Evolutionary conservation across 1,284 basidiomycete species (phyloP).

Genomic region (Trametes polyzona): DNA sequence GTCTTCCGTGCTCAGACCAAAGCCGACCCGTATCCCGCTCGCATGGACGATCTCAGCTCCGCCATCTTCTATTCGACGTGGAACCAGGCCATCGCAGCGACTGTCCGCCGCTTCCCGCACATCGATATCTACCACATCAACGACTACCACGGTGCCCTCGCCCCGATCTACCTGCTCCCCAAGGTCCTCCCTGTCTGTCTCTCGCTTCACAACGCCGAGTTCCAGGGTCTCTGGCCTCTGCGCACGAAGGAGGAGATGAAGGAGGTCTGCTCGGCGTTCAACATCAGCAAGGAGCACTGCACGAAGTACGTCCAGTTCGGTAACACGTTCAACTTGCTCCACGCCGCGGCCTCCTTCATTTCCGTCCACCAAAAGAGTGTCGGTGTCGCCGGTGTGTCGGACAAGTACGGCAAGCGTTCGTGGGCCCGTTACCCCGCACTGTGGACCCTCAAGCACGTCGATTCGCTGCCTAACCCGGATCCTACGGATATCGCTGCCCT

Average conservation of each 20-base stretch:
- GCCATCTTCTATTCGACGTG: constrained; percentile 97
- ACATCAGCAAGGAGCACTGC: constrained; percentile 93
- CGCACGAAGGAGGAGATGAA: constrained; percentile 97
- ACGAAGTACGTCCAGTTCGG: constrained; percentile 96
- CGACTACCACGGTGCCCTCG: constrained; percentile 92
- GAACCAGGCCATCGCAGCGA: constrained; percentile 94
- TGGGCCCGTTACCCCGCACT: constrained; percentile 95
- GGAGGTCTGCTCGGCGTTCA: constrained; percentile 95
- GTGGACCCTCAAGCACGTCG: constrained; percentile 93
- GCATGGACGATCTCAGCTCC: constrained; percentile 94
- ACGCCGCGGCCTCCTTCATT: constrained; percentile 91
- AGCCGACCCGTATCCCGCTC: constrained; percentile 90
- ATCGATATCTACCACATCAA: constrained; percentile 91
- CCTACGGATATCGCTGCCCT: constrained; percentile 92
- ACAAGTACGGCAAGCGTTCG: constrained; percentile 94
- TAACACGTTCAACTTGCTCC: constrained; percentile 93
- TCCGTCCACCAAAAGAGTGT: constrained; percentile 90
- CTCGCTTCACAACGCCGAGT: constrained; percentile 95
- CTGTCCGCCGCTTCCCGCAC: constrained; percentile 80
- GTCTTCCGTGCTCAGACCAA: constrained; percentile 96
- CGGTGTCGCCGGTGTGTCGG: constrained; percentile 93
- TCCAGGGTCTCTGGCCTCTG: constrained; percentile 94
- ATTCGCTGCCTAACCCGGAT: constrained; percentile 91
- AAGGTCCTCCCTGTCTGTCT: constrained; percentile 88
- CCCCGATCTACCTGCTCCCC: constrained; percentile 87